Evolutionary conservation across 192 early-diverging fungal species (phyloP), one percentile per base, ranked within the genome.

Genomic region (Coemansia sp.): DNA sequence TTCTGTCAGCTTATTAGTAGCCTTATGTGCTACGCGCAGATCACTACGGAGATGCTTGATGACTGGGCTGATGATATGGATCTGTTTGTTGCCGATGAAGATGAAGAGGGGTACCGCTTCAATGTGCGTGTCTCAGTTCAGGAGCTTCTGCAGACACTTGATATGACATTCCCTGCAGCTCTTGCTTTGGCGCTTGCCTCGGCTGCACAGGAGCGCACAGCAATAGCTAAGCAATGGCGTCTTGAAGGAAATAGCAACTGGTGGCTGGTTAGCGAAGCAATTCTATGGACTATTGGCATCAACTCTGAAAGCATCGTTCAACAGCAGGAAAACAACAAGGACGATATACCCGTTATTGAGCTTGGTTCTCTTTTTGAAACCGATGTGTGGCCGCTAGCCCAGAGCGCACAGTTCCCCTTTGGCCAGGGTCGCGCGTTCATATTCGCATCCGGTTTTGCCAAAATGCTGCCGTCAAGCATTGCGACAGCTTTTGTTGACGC

Each of bases 261-360:
- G 91, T 96, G 94, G 94, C 90, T 93, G 51, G 80, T 88, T 41
- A 88, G 90, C 48, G 94, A 96, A 57, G 87, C 91, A 3, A 82
- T 86, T 44, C 73, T 96, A 39, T 85, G 91, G 69, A 84, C 88
- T 27, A 80, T 93, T 23, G 94, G 93, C 14, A 61, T 80, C 42
- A 63, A 82, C 6, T 76, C 86, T 14, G 78, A 77, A 27, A 84
- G 88, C 21, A 55, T 93, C 13, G 59, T 83, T 14, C 81, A 86
- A 12, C 66, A 59, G 9, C 66, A 88, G 18, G 78, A 82, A 38
- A 59, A 65, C 2, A 43, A 59, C 17, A 60, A 55, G 7, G 66
- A 69, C 24, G 59, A 27, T 25, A 18, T 25, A 14, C 48, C 73
- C 12, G 73, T 74, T 17, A 84, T 92, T 58, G 90, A 92, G 62